Evolutionary conservation across 106 monocot species (phyloP), one percentile per base, ranked within the genome.

Genomic region (Triglochin maritima): DNA sequence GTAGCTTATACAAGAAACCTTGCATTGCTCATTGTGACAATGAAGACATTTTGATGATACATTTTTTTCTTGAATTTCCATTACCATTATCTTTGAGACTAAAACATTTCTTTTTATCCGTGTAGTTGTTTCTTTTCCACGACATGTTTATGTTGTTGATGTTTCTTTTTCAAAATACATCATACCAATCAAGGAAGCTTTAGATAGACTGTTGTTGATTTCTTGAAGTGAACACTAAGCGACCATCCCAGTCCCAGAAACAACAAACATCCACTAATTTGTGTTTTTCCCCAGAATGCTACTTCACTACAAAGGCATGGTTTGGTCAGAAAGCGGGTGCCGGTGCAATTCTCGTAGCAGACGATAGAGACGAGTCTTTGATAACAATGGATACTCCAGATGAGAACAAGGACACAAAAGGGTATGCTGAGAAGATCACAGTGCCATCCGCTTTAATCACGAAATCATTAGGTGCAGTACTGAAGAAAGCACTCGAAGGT

Each of bases 311-410:
- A 13, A 89, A 89, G 69, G 89, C 85, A 45, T 89, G 79, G 77
- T 66, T 82, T 68, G 89, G 80, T 55, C 89, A 89, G 62, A 78
- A 78, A 53, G 89, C 82, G n/a, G 85, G 85, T 51, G 89, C 76
- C 3, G 85, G 80, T 4, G 85, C 85, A 2, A 72, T 89, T 57
- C 79, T 89, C 47, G 85, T 89, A 50, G 82, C 89, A 29, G 85
- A 89, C 64, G 50, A 89, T 72, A 80, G 72, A 67, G 60, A 56
- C 0, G 89, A 85, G 49, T 80, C 85, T 7, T 67, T 89, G 59
- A 83, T 89, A 73, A 89, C 89, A 17, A 89, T 89, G 89, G 89
- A 89, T 62, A 80, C 67, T 16, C 89, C 89, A 11, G 85, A 82
- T 43, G 84, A 88, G 44, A 69, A 70, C 42, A 71, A 58, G 11